phyloP scores from a whole-genome alignment of 2,329 filamentous ascomycete genomes.

The Pleomassaria siparia region DNA sequence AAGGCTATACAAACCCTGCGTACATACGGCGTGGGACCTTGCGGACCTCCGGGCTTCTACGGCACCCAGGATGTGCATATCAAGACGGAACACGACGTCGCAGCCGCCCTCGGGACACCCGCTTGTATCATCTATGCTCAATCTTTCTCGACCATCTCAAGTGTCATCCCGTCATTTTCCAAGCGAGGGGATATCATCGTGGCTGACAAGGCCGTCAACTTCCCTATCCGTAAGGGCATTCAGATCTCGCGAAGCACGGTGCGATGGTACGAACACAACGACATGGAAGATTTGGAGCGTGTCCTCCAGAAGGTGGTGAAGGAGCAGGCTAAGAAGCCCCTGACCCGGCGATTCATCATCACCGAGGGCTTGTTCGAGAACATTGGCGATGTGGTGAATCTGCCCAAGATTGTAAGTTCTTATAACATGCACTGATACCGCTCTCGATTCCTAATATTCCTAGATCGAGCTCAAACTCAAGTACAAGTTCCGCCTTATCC shows the following conservation, averaged over 20 bases:
- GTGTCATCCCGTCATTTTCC: constrained; percentile 93
- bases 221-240: constrained; percentile 88
- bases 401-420: constrained; percentile 75
- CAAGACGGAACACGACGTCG: constrained; percentile 93
- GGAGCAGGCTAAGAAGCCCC: constrained; percentile 83
- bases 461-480: constrained; percentile 88
- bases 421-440: not conserved
- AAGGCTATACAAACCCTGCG: constrained; percentile 92
- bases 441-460: constrained; percentile 3
- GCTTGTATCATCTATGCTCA: constrained; percentile 95
- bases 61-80: constrained; percentile 98
- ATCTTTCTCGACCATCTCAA: constrained; percentile 94
- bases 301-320: constrained; percentile 83
- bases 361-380: constrained; percentile 95
- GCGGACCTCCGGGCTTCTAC: constrained; percentile 96
- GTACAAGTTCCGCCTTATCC: constrained; percentile 97
- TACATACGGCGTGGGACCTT: constrained; percentile 94
- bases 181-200: constrained; percentile 98
- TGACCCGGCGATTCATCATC: constrained; percentile 92
- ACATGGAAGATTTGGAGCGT: constrained; percentile 88
- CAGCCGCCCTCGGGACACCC: constrained; percentile 78
- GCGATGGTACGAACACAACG: constrained; percentile 92
- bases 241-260: constrained; percentile 91
- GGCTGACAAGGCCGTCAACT: constrained; percentile 90
- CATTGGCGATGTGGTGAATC: constrained; percentile 77